Conservation (phyloP, 345 rosid species). For the Lepidium sativum region DNA sequence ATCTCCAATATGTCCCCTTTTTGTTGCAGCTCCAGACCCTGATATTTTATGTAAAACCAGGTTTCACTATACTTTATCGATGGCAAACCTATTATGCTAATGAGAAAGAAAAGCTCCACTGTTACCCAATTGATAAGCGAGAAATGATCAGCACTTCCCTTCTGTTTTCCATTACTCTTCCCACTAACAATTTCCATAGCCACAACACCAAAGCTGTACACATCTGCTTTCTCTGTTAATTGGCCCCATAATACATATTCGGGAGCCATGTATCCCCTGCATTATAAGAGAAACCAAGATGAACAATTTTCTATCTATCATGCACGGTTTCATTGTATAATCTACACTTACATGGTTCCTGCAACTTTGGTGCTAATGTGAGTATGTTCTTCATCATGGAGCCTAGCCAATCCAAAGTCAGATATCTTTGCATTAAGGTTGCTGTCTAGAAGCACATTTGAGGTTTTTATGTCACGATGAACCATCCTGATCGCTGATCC, state of each 20-base stretch:
- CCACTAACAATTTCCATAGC: conserved; percentile 43
- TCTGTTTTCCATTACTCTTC: conserved; percentile 11
- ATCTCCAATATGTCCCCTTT: conserved; percentile 24
- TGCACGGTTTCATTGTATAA: background rate
- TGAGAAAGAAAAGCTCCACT: background rate
- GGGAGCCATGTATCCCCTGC: conserved; percentile 38
- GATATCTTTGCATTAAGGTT: conserved; percentile 57
- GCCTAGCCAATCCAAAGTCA: conserved; percentile 62
- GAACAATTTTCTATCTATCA: background rate
- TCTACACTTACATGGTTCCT: conserved; percentile 47
- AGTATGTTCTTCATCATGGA: conserved; percentile 34
- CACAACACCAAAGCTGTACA: conserved; percentile 40
- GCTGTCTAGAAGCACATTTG: conserved; percentile 45
- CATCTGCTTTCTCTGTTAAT: conserved; percentile 41
- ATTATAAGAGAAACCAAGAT: background rate
- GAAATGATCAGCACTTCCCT: background rate
- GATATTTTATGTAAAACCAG: background rate
- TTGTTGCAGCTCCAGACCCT: conserved; percentile 27
- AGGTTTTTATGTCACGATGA: conserved; percentile 55
- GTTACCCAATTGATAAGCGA: conserved; percentile 43
- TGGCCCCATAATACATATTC: conserved; percentile 41
- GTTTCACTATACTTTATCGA: background rate
- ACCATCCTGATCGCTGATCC: conserved; percentile 48
- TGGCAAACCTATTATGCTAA: background rate
- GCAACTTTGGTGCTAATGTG: conserved; percentile 53